Base-by-base conservation (phyloP, 1,139 yeast species). In the Candida gigantensis region DNA sequence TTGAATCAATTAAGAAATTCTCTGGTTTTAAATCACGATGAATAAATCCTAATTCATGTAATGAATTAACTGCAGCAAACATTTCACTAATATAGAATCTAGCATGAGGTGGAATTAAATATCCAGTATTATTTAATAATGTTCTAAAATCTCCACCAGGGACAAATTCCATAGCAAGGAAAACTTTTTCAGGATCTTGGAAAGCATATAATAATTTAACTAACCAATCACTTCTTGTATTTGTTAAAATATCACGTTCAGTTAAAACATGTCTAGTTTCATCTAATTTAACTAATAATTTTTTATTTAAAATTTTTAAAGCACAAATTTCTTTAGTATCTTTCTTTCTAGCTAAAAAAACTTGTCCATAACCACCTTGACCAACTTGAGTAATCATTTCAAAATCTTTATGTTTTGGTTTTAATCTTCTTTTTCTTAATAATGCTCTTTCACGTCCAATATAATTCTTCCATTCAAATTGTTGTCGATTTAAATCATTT, bases 111-210 rank as follows among this genome's bases (percentile, higher is more conserved):
- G 97, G 96, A 43, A 87, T 87, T 50, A 94, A 69, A 41, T 86
- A 86, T 24, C 96, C 96, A 5, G 97, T 90, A 57, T 90, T 92
- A 61, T 89, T 90, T 48, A 94, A 76, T 46, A 94, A 68, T 1
- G 98, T 94, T 57, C 99, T 81, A 67, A 88, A 94, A 59, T 94
- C 99, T 35, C 99, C 99, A 42, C 99, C 99, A 4, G 98, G 97
- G 7, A 94, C 98, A 61, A 87, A 94, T 59, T 94, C 98, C 99
- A 94, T 94, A 2, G 98, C 98, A 53, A 94, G 72, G 52, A 87
- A 94, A 27, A 94, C 87, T 58, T 86, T 86, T 43, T 85, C 92
- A 0, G 83, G 67, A 60, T 92, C 97, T 59, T 94, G 99, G 65
- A 94, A 94, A 3, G 98, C 96, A 58, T 94, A 94, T 42, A 89